Conservation (phyloP, 2,329 filamentous ascomycete genomes). For the Xylaria digitata region DNA sequence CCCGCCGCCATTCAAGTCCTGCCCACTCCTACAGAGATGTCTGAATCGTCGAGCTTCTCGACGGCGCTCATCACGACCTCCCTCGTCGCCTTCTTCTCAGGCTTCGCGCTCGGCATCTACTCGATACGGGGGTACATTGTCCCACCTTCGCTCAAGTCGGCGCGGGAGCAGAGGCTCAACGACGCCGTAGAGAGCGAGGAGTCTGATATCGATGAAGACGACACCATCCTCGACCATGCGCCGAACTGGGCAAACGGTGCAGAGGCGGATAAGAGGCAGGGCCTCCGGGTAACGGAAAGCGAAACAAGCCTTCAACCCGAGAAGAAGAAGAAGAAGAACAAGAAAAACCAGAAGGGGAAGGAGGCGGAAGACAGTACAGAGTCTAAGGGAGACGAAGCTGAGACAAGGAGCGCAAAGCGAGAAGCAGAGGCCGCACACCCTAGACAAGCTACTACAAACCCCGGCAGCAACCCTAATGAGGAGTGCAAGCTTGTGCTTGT, state of each 20-base stretch:
- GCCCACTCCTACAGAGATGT: constrained; percentile 18
- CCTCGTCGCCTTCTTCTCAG: constrained; percentile 77
- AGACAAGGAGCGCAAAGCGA: constrained; percentile 23
- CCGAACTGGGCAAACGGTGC: constrained; percentile 73
- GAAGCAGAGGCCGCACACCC: constrained; percentile 34
- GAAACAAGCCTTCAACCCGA: constrained; percentile 34
- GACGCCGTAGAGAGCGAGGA: constrained; percentile 77
- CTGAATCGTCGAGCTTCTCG: constrained; percentile 41
- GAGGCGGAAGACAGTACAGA: constrained; percentile 41
- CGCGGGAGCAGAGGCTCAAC: constrained; percentile 65
- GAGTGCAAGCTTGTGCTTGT: constrained; percentile 96
- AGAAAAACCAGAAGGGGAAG: constrained; percentile 50
- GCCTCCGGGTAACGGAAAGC: constrained; percentile 54
- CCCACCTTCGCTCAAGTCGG: constrained; percentile 65
- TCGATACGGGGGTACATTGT: constrained; percentile 70
- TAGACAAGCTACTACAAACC: constrained; percentile 48
- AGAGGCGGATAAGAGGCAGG: constrained; percentile 70
- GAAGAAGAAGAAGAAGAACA: constrained; percentile 34
- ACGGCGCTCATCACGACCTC: constrained; percentile 75
- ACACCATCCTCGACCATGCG: constrained; percentile 70
- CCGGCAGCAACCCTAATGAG: constrained; percentile 62
- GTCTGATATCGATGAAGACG: constrained; percentile 72
- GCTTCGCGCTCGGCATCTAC: constrained; percentile 86
- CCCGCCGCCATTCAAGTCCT: not conserved
- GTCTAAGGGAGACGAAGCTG: not conserved